A percentile compares a stretch with the other conserved stretches of the same genome.
phyloP scores from a whole-genome alignment of 1,284 basidiomycete genomes.

The Moniliophthora roreri region DNA sequence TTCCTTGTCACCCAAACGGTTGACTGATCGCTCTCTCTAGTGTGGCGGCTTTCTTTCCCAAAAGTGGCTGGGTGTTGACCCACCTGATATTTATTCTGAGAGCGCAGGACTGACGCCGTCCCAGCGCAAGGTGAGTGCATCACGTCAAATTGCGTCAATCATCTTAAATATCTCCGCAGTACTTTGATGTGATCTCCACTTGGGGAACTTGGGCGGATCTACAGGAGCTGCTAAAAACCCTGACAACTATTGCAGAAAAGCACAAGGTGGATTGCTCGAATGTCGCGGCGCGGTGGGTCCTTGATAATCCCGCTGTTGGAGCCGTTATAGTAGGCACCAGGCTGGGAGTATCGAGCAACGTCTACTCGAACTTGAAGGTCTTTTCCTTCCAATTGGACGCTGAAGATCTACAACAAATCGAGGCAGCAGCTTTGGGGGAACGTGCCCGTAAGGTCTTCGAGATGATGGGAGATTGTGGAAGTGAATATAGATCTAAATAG shows the following conservation, averaged over 20 bases:
- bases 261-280: slow-evolving; percentile 57
- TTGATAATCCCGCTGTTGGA: slow-evolving; percentile 57
- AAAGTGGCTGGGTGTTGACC: slow-evolving; percentile 48
- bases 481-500: slow-evolving; percentile 54
- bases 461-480: slow-evolving; percentile 61
- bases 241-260: slow-evolving; percentile 49
- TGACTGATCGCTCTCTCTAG: slow-evolving; percentile 27
- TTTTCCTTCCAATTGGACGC: slow-evolving; percentile 44
- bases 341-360: slow-evolving; percentile 56
- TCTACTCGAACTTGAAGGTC: slow-evolving; percentile 48
- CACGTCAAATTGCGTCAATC: neutral
- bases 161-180: slow-evolving; percentile 33
- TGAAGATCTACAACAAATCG: slow-evolving; percentile 45
- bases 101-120: slow-evolving; percentile 48
- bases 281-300: slow-evolving; percentile 60
- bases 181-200: slow-evolving; percentile 55
- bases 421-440: slow-evolving; percentile 43
- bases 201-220: slow-evolving; percentile 62
- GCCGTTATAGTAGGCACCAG: slow-evolving; percentile 60
- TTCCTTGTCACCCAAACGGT: neutral
- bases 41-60: slow-evolving; percentile 65
- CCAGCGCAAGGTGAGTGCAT: slow-evolving; percentile 50
- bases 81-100: slow-evolving; percentile 55
- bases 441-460: slow-evolving; percentile 46
- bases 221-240: slow-evolving; percentile 45